phyloP scores from a whole-genome alignment of 805 yeast genomes.

The Jamesozyma gamospora region DNA sequence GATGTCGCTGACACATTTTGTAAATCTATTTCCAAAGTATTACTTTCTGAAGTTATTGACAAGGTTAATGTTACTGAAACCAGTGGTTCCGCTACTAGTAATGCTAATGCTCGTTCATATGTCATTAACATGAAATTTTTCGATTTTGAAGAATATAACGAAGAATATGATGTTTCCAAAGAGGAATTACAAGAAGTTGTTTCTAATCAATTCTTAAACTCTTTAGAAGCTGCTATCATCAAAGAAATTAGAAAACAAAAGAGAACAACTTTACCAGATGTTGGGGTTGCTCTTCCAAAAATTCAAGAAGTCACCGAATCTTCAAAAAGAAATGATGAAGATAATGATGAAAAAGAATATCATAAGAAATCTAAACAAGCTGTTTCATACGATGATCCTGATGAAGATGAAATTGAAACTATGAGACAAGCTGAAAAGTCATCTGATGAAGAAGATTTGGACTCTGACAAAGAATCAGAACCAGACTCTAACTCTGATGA shows the following conservation, averaged over 20 bases:
- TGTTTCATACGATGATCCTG: conserved; percentile 89
- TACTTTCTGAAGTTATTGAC: conserved; percentile 81
- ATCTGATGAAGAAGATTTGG: conserved; percentile 53
- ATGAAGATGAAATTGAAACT: conserved; percentile 86
- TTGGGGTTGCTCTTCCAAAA: conserved; percentile 64
- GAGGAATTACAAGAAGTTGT: conserved; percentile 66
- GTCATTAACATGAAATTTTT: conserved; percentile 66
- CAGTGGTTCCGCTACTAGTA: conserved; percentile 49
- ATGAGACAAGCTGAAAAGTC: conserved; percentile 77
- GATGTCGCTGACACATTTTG: conserved; percentile 87
- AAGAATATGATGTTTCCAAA: conserved; percentile 81
- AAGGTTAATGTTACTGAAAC: conserved; percentile 80
- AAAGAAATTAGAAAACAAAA: conserved; percentile 79
- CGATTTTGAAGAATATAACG: conserved; percentile 62
- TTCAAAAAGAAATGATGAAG: conserved; percentile 33
- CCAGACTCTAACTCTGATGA: conserved; percentile 38
- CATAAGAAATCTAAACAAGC: conserved; percentile 67
- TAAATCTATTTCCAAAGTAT: conserved; percentile 76
- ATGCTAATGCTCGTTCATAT: conserved; percentile 56
- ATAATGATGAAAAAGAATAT: conserved; percentile 48
- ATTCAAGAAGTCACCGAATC: conserved; percentile 34
- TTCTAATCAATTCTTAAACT: conserved; percentile 51
- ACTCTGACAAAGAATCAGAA: conserved; percentile 31
- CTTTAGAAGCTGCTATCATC: conserved; percentile 61
- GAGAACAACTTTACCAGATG: conserved; percentile 45